Base-by-base conservation (phyloP, 1,139 yeast genomes). In the Suhomyces guaymorum region DNA sequence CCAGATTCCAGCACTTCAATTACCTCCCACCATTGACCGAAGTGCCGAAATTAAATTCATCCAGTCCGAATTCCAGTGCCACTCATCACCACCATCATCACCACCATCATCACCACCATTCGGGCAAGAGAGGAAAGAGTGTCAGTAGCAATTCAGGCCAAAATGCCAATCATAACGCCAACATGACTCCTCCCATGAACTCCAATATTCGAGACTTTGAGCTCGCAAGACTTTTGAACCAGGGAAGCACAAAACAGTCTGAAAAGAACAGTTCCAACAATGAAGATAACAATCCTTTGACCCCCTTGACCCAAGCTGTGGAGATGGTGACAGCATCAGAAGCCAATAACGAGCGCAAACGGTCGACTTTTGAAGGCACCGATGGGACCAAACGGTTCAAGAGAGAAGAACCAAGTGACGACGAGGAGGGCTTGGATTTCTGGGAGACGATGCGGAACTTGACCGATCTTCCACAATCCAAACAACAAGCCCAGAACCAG, bases 401-500 rank as follows among this genome's bases (percentile, higher is more conserved):
- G 32, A 31, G 24, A 20, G 43, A 41, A 15, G 41, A 37, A 4
- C 35, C 8, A 9, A 59, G 52, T 17, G 63, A 47, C 20, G 53
- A 54, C 22, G 58, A 66, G 37, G 68, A 62, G 38, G 87, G 78
- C 12, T 48, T 75, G 22, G 88, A 80, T 52, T 82, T 81, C 50
- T 81, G 87, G 85, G 88, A 82, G 46, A 75, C 80, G 2, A 70
- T 82, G 74, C 66, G 83, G 38, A 70, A 79, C 19, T 54, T 80
- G 20, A 57, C 67, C 4, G 63, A 56, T 25, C 22, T 51, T 11
- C 59, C 73, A 4, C 64, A 59, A 19, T 28, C 15, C 3, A 33
- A 28, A n/a, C n/a, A n/a, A n/a, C n/a, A n/a, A n/a, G n/a, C n/a
- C n/a, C n/a, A n/a, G n/a, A n/a, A n/a, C n/a, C n/a, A n/a, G n/a